Base-by-base conservation (phyloP, 805 yeast genomes). In the Lipomyces lipofer region DNA sequence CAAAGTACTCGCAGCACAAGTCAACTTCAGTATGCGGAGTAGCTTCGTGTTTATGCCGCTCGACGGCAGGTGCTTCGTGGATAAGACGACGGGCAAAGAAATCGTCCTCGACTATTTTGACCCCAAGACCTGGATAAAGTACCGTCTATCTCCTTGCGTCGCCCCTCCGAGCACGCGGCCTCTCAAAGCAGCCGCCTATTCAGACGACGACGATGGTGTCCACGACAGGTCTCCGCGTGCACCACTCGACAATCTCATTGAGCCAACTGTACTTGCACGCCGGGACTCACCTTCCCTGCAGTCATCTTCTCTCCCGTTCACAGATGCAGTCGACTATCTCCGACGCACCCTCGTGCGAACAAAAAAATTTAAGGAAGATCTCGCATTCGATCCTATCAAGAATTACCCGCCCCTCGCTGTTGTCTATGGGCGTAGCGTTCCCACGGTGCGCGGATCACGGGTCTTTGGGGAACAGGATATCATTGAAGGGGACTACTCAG, bases 1-100 rank as follows among this genome's bases (percentile, higher is more conserved):
- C 58, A 83, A 82, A 59, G 79, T 90, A 32, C 71, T 91, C 47
- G 85, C 95, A 2, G 82, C 85, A 30, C 94, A 88, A 66, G 85
- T 84, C 9, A 89, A 86, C 64, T 91, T 91, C 69, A 81, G 88
- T 75, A 88, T 90, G 95, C 78, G 97, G 67, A 84, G 91, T 39
- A 81, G 90, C 47, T 90, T 81, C 70, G 77, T 81, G 32, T 90
- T 91, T 67, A 69, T 91, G 30, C 97, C 97, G 0, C 69, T 80
- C 17, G 77, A 80, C 60, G 95, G 96, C 8, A 75, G 82, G 28
- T 83, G 89, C 47, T 91, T 89, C 66, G 79, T 82, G 47, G 84
- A 90, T 67, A 68, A 67, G 28, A 67, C 70, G 28, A 83, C 88
- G 0, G 78, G 79, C 30, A 80, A 84, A 59, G 73, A 75, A 43